Evolutionary conservation across 2,329 filamentous ascomycete genomes (phyloP), one percentile per base, ranked within the genome.

Genomic region (Neopestalotiopsis sp.): DNA sequence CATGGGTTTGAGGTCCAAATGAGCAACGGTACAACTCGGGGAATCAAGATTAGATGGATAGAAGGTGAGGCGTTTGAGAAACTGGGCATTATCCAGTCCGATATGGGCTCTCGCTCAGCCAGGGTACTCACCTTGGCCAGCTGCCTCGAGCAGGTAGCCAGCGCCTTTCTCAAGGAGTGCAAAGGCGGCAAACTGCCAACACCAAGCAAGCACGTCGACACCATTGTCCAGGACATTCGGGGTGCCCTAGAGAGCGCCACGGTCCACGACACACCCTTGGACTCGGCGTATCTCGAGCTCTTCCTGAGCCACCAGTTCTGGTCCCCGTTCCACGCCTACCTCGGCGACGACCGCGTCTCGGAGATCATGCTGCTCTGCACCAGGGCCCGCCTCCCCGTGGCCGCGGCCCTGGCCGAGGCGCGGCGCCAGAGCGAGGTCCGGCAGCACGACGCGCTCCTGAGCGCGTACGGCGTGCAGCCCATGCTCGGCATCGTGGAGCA

Each of bases 41-140:
- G 84, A 17, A 80, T 81, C 0, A 82, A 88, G 57, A 82, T 81
- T 0, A 78, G 88, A 4, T 81, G 84, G 57, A 81, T 82, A 0
- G 75, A 76, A 0, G 59, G 32, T 3, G 30, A 71, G 2, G 74
- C 69, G n/a, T 81, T 84, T 64, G 74, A 77, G 10, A 40, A 68
- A 5, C 72, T 82, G 0, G 69, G 77, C 66, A 69, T 67, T 9
- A 68, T 68, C 5, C 1, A 5, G 32, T 62, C 59, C 1, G 60
- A 62, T 10, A 75, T 74, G 1, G 63, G 57, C 13, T 10, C 69
- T 1, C 71, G 71, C 40, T 4, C 45, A 10, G 77, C 76, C 0
- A 71, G 28, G 20, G 68, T 78, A 4, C 68, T 79, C 0, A 71
- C 72, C 1, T 42, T 77, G 0, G 67, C 72, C 1, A 76, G 73